Evolutionary conservation across 1,284 basidiomycete species (phyloP).

Genomic region (Ceratobasidium sp.): DNA sequence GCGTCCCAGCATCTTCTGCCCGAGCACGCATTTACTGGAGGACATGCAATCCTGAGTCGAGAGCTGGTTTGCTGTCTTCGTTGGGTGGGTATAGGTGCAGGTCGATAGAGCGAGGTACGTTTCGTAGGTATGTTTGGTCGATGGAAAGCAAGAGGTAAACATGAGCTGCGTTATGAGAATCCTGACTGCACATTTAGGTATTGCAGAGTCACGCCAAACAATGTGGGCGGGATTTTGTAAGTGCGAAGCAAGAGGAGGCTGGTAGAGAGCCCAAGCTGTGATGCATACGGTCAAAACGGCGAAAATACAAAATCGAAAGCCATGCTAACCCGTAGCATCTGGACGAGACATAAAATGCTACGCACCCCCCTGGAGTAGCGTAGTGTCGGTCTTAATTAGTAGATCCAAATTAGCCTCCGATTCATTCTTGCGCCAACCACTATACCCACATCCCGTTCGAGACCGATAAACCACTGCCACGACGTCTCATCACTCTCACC

Average conservation of each 20-base stretch:
- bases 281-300: conserved; percentile 42
- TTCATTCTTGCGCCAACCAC: too few relatives aligned
- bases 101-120: conserved; percentile 36
- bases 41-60: conserved; percentile 21
- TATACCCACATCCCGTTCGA: conserved; percentile 68
- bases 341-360: conserved; percentile 23
- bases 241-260: conserved; percentile 22
- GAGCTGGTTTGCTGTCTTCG: neutral
- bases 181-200: conserved; percentile 26
- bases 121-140: conserved; percentile 36
- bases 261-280: conserved; percentile 67
- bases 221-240: conserved; percentile 24
- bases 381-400: conserved; percentile 68
- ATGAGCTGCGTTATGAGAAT: conserved; percentile 11
- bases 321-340: neutral
- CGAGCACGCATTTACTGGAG: conserved; percentile 26
- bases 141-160: neutral
- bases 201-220: conserved; percentile 28
- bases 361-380: conserved; percentile 65
- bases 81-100: conserved; percentile 13
- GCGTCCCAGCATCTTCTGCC: neutral
- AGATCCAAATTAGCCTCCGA: too few relatives aligned
- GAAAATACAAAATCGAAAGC: neutral
- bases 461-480: conserved; percentile 61
- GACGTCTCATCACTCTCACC: conserved; percentile 56